Evolutionary conservation across 768 basidiomycete genomes (phyloP).

Genomic region (Strobilomyces dryophilus): DNA sequence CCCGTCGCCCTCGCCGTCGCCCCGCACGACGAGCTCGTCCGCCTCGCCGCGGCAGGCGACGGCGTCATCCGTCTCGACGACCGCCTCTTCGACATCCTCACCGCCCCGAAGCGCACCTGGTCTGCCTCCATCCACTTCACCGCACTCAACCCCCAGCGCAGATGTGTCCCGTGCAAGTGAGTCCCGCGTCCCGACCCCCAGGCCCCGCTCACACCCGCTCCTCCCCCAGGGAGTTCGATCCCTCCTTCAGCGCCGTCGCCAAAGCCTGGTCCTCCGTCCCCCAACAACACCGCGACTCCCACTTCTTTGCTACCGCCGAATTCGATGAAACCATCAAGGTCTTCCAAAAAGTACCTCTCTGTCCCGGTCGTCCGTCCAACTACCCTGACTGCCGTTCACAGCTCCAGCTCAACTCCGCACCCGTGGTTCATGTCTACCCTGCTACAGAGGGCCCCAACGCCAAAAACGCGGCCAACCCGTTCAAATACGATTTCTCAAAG

Average conservation of each 20-base stretch:
- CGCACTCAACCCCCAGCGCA: constrained; percentile 73
- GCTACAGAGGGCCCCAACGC: constrained; percentile 67
- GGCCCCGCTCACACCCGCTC: background rate
- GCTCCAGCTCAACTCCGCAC: constrained; percentile 83
- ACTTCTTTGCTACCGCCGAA: constrained; percentile 92
- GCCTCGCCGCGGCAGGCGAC: constrained; percentile 65
- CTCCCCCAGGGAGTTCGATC: constrained; percentile 72
- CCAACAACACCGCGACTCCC: constrained; percentile 59
- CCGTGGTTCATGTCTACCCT: constrained; percentile 74
- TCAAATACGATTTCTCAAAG: constrained; percentile 78
- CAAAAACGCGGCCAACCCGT: constrained; percentile 46
- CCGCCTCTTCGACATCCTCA: constrained; percentile 72
- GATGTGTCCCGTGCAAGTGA: constrained; percentile 91
- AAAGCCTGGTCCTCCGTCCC: constrained; percentile 74
- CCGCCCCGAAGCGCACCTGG: constrained; percentile 75
- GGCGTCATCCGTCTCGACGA: constrained; percentile 83
- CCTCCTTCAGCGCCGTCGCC: constrained; percentile 76
- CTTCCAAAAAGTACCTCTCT: constrained; percentile 69
- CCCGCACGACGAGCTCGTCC: constrained; percentile 53
- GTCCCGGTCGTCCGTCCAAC: background rate
- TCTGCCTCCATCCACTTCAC: constrained; percentile 86
- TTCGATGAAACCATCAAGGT: constrained; percentile 72
- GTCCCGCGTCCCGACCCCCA: constrained; percentile 28
- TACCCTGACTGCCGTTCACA: constrained; percentile 31
- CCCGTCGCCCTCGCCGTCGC: constrained; percentile 28